Conservation (phyloP, 768 basidiomycete species). For the Leccinum subgranulosum region DNA sequence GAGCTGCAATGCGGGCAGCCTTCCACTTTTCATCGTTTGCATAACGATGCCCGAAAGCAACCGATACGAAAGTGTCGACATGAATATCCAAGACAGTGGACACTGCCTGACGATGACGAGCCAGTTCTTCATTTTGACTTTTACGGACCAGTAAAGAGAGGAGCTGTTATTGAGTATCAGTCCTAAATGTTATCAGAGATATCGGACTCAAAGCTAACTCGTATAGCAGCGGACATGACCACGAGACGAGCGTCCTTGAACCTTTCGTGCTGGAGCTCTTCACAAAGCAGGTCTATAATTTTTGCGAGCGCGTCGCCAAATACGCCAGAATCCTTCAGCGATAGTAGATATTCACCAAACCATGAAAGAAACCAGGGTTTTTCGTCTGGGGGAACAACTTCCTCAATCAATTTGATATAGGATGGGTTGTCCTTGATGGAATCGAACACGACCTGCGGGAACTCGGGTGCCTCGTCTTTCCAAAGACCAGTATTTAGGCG, state of each 20-base stretch:
- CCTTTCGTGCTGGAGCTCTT: constrained; percentile 77
- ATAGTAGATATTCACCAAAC: constrained; percentile 61
- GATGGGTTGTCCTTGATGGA: constrained; percentile 75
- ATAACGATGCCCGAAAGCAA: constrained; percentile 43
- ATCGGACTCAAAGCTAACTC: constrained; percentile 45
- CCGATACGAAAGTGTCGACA: constrained; percentile 41
- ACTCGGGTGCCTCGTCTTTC: constrained; percentile 67
- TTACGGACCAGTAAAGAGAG: constrained; percentile 34
- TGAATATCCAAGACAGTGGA: constrained; percentile 50
- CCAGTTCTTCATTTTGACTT: constrained; percentile 25
- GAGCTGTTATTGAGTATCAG: constrained; percentile 26
- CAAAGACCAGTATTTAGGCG: constrained; percentile 59
- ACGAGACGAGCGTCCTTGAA: constrained; percentile 57
- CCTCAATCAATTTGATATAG: constrained; percentile 46
- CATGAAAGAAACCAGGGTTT: constrained; percentile 55
- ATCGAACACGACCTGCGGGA: constrained; percentile 77
- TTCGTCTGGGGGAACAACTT: constrained; percentile 29
- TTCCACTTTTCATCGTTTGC: constrained; percentile 40
- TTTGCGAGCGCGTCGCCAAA: constrained; percentile 72
- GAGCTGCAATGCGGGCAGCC: constrained; percentile 38
- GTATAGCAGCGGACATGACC: constrained; percentile 57
- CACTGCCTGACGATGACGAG: constrained; percentile 29
- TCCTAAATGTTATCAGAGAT: not conserved
- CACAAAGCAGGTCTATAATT: constrained; percentile 70
- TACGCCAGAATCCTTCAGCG: constrained; percentile 45